Evolutionary conservation across 1,139 yeast genomes (phyloP), one percentile per base, ranked within the genome.

Genomic region (Diutina sp.): DNA sequence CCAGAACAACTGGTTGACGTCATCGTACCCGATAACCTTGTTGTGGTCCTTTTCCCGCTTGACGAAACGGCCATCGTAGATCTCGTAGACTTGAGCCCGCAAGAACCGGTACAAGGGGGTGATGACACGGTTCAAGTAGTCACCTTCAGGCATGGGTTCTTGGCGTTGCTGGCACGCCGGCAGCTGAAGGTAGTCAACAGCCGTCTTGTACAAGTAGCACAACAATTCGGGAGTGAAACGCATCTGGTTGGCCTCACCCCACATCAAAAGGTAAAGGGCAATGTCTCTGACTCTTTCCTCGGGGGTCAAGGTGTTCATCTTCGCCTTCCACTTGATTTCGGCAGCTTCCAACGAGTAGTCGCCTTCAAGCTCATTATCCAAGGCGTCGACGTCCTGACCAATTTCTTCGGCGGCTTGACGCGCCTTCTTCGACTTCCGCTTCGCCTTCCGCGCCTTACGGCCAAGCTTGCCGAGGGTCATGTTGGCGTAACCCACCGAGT

Each of bases 201-300:
- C 97, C 67, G 96, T 87, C 76, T 93, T 91, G 79, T 84, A 93
- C 65, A 95, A 84, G 78, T 87, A 93, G 77, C 97, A 90, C 62
- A 91, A 74, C 70, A 89, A 80, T 74, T 93, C 99, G 14, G 99
- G 90, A 58, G 93, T 85, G 72, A 91, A 95, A 69, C 99, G 84
- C 60, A 93, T 91, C 76, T 93, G 98, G 73, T 91, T 91, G 51
- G 98, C 96, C 74, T 93, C 99, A 70, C 99, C 99, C 99, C 99
- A 93, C 65, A 90, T 79, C 67, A 91, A 79, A 65, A 93, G 77
- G 74, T 90, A 93, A 60, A 93, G 80, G 7, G 98, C 93, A 61
- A 93, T 73, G 67, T 93, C 98, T 68, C 95, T 84, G 52, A 89
- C 90, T 70, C 95, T 84, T 69, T 91, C 97, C 63, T 76, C 80